Percentiles rank a stretch among this genome's conserved stretches.
Conservation (phyloP, 495 filamentous ascomycete genomes). For the Lepidopterella palustris region DNA sequence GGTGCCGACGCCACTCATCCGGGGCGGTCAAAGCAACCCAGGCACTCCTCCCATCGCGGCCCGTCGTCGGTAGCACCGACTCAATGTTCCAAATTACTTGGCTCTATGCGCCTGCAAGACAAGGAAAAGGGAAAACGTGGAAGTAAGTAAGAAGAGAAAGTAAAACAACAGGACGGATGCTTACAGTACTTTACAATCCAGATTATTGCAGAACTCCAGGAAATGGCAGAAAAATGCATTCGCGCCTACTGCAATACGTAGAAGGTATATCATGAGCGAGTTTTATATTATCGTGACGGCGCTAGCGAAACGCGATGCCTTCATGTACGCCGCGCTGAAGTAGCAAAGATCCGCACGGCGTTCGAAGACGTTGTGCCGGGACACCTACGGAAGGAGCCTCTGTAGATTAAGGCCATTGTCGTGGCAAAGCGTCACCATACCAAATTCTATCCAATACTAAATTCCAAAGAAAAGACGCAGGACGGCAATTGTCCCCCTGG, state of each 20-base stretch:
- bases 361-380: constrained; percentile 8
- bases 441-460: constrained; percentile 7
- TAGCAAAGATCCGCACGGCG: constrained; percentile 7
- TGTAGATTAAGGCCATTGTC: constrained; percentile 39
- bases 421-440: constrained; percentile 47
- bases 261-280: not conserved
- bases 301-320: constrained; percentile 14
- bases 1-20: constrained; percentile 24
- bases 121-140: not conserved
- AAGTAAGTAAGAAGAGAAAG: not conserved
- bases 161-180: not conserved
- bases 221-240: constrained; percentile 7
- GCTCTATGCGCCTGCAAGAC: constrained; percentile 13
- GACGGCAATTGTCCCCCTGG: constrained; percentile 11
- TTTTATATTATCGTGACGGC: constrained; percentile 19
- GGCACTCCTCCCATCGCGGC: no score
- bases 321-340: constrained; percentile 2
- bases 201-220: constrained; percentile 3
- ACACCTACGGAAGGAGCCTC: constrained; percentile 3
- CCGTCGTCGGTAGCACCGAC: constrained; percentile 3
- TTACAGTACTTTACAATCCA: not conserved
- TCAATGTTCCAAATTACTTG: constrained; percentile 3
- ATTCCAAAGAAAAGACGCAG: not conserved
- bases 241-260: not conserved
- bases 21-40: not conserved